Evolutionary conservation across 2,329 filamentous ascomycete species (phyloP), one percentile per base, ranked within the genome.

Genomic region (Onygena corvina): DNA sequence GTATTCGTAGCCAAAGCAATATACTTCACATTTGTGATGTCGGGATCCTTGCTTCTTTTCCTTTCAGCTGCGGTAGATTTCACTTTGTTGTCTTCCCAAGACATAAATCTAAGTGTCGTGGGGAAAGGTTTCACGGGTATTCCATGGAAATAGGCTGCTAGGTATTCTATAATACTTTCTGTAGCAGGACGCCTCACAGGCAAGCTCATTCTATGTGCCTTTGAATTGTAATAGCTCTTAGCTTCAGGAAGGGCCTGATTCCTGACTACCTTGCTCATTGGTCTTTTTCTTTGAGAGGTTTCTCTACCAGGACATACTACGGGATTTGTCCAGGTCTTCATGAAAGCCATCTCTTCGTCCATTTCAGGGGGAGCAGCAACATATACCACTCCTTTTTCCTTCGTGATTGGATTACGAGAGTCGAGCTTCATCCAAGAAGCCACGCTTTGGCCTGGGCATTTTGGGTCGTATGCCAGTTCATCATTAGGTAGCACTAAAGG

Each of bases 401-500:
- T 18, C 0, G 71, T 76, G 1, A 78, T 61, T 11, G 68, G 64
- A 50, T 81, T 80, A 4, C 77, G 68, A 4, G 66, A 55, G 4
- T 65, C 64, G 21, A 65, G 62, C 0, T 66, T 56, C 1, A 69
- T 53, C 76, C 77, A 83, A 0, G 69, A 67, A 23, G 67, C 65
- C 35, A 78, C 64, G 33, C 68, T 74, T 53, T 84, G 79, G 0
- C 72, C 63, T 1, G 70, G 66, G 33, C 68, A 69, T 3, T 71
- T 64, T 1, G 75, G 73, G 33, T 82, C 73, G 29, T 69, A 61
- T 0, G 73, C 71, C 1, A 84, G 66, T 16, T 77, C 76, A 57
- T 83, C 80, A 2, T 66, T 69, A 0, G 80, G 80, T 0, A 84
- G 63, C 0, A 81, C 65, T 4, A 84, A 59, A 0, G 80, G 78